Base-by-base conservation (phyloP, 768 basidiomycete genomes). In the Rickenella mellea region DNA sequence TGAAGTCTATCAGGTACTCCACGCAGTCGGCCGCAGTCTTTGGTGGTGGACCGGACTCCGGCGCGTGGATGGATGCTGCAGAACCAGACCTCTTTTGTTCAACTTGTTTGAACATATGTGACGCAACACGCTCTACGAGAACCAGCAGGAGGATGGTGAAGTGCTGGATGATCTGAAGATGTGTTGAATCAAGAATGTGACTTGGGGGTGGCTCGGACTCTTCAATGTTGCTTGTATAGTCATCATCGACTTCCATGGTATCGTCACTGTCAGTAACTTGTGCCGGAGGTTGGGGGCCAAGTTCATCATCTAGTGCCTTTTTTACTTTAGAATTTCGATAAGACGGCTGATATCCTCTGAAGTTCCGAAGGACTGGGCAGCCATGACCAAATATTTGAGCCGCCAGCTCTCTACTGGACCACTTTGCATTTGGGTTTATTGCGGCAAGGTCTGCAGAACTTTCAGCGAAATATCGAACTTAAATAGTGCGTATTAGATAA, bases 91-190 rank as follows among this genome's bases (percentile, higher is more conserved):
- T n/a, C 4, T 14, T 36, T 10, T 17, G 19, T 19, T 17, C 10
- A 6, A 19, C 24, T 11, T 36, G 33, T 3, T 17, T 36, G 33
- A 36, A 17, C 33, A 36, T 19, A 4, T 17, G 24, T 22, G 33
- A 22, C 19, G 70, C 76, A 6, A 78, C 70, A 43, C 70, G 71
- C 38, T 59, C 64, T 24, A 73, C 79, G 2, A 85, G 66, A 38
- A 76, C 74, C 26, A 69, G 58, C 35, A 88, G 66, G 40, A 83
- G 58, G 38, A 70, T 67, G 25, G 69, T 69, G 54, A 87, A 87
- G 56, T 85, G 76, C 30, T 80, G 76, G 39, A 83, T 68, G 37
- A 85, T 70, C 48, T 82, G 76, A 17, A 74, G 56, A 55, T 87
- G 85, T 37, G 87, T 68, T 46, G 69, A 61, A 58, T 82, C 80